Evolutionary conservation across 2,329 filamentous ascomycete species (phyloP).

Genomic region (Aspergillus hortae): DNA sequence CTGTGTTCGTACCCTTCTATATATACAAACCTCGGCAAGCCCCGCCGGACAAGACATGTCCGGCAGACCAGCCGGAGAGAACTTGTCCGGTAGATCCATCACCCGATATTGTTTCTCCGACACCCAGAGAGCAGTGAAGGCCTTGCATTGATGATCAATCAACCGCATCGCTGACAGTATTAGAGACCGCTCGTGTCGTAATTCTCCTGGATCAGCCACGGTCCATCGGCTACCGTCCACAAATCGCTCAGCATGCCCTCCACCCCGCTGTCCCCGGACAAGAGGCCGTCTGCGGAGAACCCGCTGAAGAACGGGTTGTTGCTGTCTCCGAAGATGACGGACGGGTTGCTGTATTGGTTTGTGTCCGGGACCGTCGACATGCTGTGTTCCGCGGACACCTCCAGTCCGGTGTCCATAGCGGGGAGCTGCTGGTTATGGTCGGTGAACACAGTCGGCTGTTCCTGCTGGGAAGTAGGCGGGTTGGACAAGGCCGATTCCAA

Average conservation of each 20-base stretch:
- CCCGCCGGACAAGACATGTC: background rate
- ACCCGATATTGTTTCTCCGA: no score
- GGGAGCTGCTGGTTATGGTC: background rate
- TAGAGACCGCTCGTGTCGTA: background rate
- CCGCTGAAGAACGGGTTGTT: background rate
- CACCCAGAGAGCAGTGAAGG: no score
- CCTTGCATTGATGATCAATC: no score
- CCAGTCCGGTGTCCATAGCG: background rate
- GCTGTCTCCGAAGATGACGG: conserved; percentile 3
- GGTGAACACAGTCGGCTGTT: background rate
- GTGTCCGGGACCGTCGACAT: background rate
- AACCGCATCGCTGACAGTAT: no score
- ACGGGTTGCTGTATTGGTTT: background rate
- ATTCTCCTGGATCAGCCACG: conserved; percentile 31
- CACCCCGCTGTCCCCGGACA: conserved; percentile 1
- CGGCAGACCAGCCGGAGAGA: background rate
- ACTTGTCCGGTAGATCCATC: background rate
- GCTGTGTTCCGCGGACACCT: background rate
- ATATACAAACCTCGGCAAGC: background rate
- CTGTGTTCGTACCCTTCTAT: background rate
- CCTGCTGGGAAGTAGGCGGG: background rate
- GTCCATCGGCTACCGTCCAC: conserved; percentile 33
- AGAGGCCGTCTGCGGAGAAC: background rate
- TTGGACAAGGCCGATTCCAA: conserved; percentile 27
- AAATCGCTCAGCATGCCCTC: conserved; percentile 15